Evolutionary conservation across 345 rosid species (phyloP).

Genomic region (Eucalyptus viminalis): DNA sequence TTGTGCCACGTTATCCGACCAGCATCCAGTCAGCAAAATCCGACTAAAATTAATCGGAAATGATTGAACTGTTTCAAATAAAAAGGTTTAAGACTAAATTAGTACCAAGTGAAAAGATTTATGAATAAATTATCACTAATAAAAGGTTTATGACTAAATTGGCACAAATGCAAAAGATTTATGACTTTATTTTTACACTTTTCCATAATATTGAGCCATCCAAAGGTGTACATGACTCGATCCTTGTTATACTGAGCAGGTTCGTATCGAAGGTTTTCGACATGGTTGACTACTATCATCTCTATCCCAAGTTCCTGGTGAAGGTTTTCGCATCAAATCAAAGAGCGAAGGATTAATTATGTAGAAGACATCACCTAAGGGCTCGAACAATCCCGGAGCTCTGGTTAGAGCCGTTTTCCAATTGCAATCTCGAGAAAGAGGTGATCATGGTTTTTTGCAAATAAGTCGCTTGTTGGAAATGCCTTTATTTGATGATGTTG

Average conservation of each 20-base stretch:
- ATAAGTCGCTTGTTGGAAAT: not conserved
- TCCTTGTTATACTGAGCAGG: not conserved
- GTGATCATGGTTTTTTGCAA: not conserved
- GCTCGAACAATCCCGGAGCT: not conserved
- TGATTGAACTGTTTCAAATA: fast-evolving
- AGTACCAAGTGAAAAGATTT: too few species aligned
- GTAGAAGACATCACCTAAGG: not conserved
- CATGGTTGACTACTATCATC: not conserved
- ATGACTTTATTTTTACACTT: too few species aligned
- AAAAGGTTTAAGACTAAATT: too few species aligned
- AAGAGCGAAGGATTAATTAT: not conserved
- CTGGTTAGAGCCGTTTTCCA: not conserved
- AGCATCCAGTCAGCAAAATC: fast-evolving
- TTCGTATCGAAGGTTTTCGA: not conserved
- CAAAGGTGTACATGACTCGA: not conserved
- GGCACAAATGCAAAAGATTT: not conserved
- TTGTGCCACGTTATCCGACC: fast-evolving
- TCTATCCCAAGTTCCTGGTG: not conserved
- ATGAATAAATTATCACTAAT: too few species aligned
- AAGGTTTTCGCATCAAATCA: not conserved
- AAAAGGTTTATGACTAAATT: too few species aligned
- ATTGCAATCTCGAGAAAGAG: not conserved
- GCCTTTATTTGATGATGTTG: not conserved
- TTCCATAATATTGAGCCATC: not conserved
- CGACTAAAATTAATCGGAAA: too few species aligned